Conservation (phyloP, 495 filamentous ascomycete genomes). For the Ascodesmis nigricans region DNA sequence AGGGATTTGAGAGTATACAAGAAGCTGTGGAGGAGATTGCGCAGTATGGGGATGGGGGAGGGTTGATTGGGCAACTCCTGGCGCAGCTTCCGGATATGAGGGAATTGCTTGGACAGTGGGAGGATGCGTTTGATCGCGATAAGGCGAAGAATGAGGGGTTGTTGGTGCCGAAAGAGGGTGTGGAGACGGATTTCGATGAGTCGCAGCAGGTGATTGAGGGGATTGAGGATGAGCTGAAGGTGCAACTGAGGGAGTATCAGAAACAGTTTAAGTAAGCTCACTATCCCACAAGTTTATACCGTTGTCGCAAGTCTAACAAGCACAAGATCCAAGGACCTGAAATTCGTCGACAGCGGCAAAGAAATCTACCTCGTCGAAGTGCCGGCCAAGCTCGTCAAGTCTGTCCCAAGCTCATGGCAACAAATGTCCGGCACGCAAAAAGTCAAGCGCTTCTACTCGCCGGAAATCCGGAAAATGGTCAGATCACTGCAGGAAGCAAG, state of each 20-base stretch:
- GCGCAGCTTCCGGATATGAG: slow-evolving; percentile 64
- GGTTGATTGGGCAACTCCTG: slow-evolving; percentile 67
- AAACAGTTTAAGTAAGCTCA: slow-evolving; percentile 32
- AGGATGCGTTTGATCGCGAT: slow-evolving; percentile 68
- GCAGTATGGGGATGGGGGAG: slow-evolving; percentile 45
- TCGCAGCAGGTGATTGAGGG: slow-evolving; percentile 57
- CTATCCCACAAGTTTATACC: background rate
- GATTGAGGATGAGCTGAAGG: slow-evolving; percentile 47
- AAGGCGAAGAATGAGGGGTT: slow-evolving; percentile 52
- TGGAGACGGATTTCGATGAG: slow-evolving; percentile 80
- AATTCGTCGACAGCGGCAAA: slow-evolving; percentile 78
- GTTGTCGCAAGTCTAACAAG: slow-evolving; percentile 1
- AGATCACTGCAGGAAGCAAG: slow-evolving; percentile 77
- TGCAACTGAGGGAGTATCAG: slow-evolving; percentile 46
- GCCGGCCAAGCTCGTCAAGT: slow-evolving; percentile 52
- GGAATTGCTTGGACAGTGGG: slow-evolving; percentile 60
- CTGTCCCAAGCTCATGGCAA: slow-evolving; percentile 66
- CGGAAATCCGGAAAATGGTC: slow-evolving; percentile 58
- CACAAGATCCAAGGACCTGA: slow-evolving; percentile 36
- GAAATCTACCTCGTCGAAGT: slow-evolving; percentile 94
- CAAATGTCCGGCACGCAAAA: slow-evolving; percentile 87
- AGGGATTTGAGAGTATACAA: slow-evolving; percentile 94
- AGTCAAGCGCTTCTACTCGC: slow-evolving; percentile 87
- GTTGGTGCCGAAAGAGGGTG: slow-evolving; percentile 67
- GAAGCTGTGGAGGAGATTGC: slow-evolving; percentile 64